phyloP scores from a whole-genome alignment of 805 yeast genomes.

The Candida maesae region DNA sequence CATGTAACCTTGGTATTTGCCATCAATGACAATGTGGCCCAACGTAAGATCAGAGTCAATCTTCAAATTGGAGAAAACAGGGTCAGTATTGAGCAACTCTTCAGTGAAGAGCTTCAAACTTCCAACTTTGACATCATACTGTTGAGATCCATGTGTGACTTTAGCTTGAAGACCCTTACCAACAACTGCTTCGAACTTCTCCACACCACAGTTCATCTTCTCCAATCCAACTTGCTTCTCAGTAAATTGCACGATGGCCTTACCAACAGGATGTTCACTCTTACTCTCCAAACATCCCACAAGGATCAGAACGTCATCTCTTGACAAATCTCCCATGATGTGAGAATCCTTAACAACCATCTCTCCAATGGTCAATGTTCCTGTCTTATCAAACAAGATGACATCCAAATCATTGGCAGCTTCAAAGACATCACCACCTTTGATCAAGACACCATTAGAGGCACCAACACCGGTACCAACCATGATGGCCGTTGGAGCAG shows the following conservation, averaged over 20 bases:
- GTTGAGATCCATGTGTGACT: conserved; percentile 20
- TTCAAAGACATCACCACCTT: conserved; percentile 90
- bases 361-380: conserved; percentile 84
- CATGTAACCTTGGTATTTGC: conserved; percentile 56
- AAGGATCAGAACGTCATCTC: conserved; percentile 41
- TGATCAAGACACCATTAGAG: conserved; percentile 78
- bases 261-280: conserved; percentile 88
- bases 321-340: conserved; percentile 7
- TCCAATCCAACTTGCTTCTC: conserved; percentile 12
- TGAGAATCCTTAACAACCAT: conserved; percentile 41
- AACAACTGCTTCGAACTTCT: conserved; percentile 29
- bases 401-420: conserved; percentile 58
- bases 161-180: conserved; percentile 36
- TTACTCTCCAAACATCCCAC: conserved; percentile 57
- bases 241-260: conserved; percentile 51
- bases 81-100: conserved; percentile 15
- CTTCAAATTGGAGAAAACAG: conserved; percentile 16
- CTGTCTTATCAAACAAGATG: conserved; percentile 91
- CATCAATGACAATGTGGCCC: conserved; percentile 57
- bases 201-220: conserved; percentile 9
- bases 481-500: conserved; percentile 99
- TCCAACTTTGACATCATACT: conserved; percentile 49
- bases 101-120: conserved; percentile 29
- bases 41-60: conserved; percentile 38
- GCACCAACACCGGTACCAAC: conserved; percentile 99